A percentile compares a stretch with the other conserved stretches of the same genome.
These are phyloP conservation scores for Castanospermum australe DNA, from an alignment of 306 rosid genomes.

Conservation along the genomic window DNA sequence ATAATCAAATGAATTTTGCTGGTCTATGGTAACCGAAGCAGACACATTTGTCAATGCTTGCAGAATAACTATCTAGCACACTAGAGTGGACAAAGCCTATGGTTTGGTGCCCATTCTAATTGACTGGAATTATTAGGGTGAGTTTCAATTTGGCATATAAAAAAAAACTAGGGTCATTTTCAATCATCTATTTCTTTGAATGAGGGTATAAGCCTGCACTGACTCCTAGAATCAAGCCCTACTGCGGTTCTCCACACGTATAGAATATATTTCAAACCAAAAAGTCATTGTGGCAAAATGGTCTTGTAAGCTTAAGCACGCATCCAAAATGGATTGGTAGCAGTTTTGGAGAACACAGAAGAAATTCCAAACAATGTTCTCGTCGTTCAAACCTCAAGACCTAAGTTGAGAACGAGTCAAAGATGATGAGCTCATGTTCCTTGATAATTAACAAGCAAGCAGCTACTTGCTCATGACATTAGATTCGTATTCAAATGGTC, in stretches of 20 bases:
- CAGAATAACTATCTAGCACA: background rate
- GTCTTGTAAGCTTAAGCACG: background rate
- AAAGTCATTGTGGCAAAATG: background rate
- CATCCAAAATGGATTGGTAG: background rate
- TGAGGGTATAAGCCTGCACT: background rate
- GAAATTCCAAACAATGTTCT: background rate
- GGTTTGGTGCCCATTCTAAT: conserved; percentile 3
- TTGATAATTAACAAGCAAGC: background rate
- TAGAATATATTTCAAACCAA: background rate
- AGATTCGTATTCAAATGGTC: background rate
- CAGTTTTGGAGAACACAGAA: background rate
- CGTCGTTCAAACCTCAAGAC: background rate
- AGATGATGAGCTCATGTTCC: background rate
- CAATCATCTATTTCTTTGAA: background rate
- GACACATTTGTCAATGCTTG: background rate
- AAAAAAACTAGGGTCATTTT: background rate
- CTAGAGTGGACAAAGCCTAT: background rate
- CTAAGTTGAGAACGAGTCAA: background rate
- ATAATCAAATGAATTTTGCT: background rate
- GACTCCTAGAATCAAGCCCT: background rate
- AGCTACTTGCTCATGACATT: background rate
- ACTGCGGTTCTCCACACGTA: background rate
- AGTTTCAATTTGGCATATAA: background rate
- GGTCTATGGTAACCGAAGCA: background rate
- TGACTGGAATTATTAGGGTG: conserved; percentile 3